Evolutionary conservation across 768 basidiomycete species (phyloP).

Genomic region (Russula griseocarnosa): DNA sequence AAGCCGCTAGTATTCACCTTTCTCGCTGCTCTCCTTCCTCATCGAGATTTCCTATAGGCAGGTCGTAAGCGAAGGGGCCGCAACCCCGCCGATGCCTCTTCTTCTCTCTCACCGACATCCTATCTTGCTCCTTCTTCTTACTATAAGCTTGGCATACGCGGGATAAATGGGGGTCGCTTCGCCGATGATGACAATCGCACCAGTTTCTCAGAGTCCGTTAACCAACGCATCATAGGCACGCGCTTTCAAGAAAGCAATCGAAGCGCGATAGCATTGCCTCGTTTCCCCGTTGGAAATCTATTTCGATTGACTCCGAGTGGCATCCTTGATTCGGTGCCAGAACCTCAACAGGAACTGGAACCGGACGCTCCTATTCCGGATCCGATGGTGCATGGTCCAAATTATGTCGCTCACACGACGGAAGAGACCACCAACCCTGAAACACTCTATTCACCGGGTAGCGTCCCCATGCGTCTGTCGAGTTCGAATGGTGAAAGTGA

Average conservation of each 20-base stretch:
- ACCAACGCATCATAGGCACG: constrained; percentile 60
- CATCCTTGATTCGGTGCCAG: constrained; percentile 38
- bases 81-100: constrained; percentile 62
- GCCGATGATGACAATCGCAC: constrained; percentile 41
- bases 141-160: constrained; percentile 66
- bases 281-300: constrained; percentile 57
- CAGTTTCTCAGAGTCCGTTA: constrained; percentile 55
- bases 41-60: constrained; percentile 28
- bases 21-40: background rate
- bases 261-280: constrained; percentile 53
- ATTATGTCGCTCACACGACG: constrained; percentile 36
- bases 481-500: constrained; percentile 37
- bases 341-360: constrained; percentile 15
- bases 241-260: constrained; percentile 70
- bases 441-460: constrained; percentile 31
- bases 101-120: constrained; percentile 69
- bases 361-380: constrained; percentile 46
- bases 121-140: constrained; percentile 78
- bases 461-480: constrained; percentile 29
- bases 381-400: constrained; percentile 52
- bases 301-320: constrained; percentile 51
- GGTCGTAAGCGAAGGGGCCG: constrained; percentile 45
- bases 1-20: constrained; percentile 18
- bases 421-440: constrained; percentile 20
- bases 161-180: constrained; percentile 57